Evolutionary conservation across 78 protist species (phyloP), one percentile per base, ranked within the genome.

Genomic region (Abeoforma whisleri): DNA sequence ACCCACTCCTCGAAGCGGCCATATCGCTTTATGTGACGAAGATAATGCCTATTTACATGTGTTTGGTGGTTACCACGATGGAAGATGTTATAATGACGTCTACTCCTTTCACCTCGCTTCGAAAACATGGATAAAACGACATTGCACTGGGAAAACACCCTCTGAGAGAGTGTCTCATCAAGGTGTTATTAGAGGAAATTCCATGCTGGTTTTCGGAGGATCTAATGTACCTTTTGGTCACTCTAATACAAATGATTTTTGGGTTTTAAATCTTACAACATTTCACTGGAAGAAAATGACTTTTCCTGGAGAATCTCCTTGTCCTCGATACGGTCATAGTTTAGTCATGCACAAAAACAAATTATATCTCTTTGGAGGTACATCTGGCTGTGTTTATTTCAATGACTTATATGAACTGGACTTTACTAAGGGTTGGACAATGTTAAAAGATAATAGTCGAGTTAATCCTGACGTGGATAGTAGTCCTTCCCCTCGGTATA

Each of bases 51-150:
- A 0, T 62, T 8, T 81, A n/a, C 70, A 81, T n/a, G 85, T 81
- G 2, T 81, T 81, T 39, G 85, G 85, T 30, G 85, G 85, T 2
- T 81, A 81, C 71, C 85, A 81, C 19, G 85, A 81, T 39, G 71
- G 57, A 36, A 69, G 85, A 22, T 81, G 85, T 0, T 81, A 32
- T n/a, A 81, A 81, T 0, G 85, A 81, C 8, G 57, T 81, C 8
- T 81, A 39, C 19, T 38, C 70, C 0, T 81, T 39, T 30, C 68
- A 81, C 30, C 2, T 81, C 0, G 71, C 85, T 12, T 30, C 36
- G 2, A 69, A 48, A 22, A n/a, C 85, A 0, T 81, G 85, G 85
- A n/a, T 33, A 12, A 81, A 81, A 38, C 85, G 68, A 30, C 68
- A 81, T 30, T 81, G 85, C 30, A 81, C 85, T n/a, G 85, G 85